Conservation (phyloP, 768 basidiomycete species). For the Lactarius tabidus region DNA sequence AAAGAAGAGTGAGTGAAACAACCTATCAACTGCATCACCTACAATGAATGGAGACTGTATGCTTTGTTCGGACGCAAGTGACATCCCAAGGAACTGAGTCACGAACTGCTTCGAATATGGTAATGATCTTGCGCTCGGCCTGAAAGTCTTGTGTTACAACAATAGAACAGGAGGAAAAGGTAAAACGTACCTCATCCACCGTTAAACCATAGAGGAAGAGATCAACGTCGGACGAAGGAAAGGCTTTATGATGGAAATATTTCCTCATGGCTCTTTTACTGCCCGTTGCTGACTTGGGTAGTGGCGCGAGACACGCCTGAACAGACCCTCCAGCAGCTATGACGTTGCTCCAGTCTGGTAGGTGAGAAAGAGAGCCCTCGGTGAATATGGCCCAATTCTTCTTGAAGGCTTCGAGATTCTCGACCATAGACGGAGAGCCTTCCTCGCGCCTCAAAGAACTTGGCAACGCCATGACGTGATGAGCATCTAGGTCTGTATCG, state of each 20-base stretch:
- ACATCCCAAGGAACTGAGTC: slow-evolving; percentile 68
- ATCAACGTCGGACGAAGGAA: slow-evolving; percentile 60
- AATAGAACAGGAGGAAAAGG: background rate
- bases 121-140: slow-evolving; percentile 57
- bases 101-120: slow-evolving; percentile 59
- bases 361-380: slow-evolving; percentile 56
- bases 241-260: slow-evolving; percentile 50
- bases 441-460: slow-evolving; percentile 44
- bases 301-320: slow-evolving; percentile 51
- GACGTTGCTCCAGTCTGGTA: slow-evolving; percentile 60
- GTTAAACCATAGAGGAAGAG: slow-evolving; percentile 59
- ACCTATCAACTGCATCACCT: slow-evolving; percentile 22
- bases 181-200: slow-evolving; percentile 42
- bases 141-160: background rate
- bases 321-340: slow-evolving; percentile 64
- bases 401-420: slow-evolving; percentile 53
- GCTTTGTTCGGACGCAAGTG: slow-evolving; percentile 61
- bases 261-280: slow-evolving; percentile 57
- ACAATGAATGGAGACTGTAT: slow-evolving; percentile 64
- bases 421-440: slow-evolving; percentile 47
- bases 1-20: background rate
- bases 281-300: slow-evolving; percentile 44
- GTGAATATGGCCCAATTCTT: slow-evolving; percentile 62
- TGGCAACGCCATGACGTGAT: slow-evolving; percentile 52
- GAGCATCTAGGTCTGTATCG: slow-evolving; percentile 42